Evolutionary conservation across 2,329 filamentous ascomycete genomes (phyloP).

Genomic region (Periconia sp.): DNA sequence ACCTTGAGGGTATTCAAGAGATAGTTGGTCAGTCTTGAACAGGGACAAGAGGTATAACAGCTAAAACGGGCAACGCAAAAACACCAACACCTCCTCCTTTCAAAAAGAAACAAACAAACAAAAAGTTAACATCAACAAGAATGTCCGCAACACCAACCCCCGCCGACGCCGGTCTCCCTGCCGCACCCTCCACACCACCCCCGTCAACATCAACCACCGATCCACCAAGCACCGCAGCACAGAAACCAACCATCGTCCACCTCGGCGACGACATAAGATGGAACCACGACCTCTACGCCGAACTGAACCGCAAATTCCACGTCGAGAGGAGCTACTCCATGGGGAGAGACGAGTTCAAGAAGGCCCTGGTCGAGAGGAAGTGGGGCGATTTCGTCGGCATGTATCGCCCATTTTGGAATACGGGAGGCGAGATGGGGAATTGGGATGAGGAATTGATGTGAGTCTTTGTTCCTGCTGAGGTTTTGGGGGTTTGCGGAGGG

Average conservation of each 20-base stretch:
- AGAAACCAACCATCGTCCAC: conserved; percentile 45
- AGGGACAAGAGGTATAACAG: no score
- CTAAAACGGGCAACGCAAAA: no score
- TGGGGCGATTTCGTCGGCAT: conserved; percentile 51
- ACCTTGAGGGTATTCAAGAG: no score
- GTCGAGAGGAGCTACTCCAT: conserved; percentile 45
- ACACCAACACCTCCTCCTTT: no score
- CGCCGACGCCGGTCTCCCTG: conserved; percentile 19
- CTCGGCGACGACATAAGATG: conserved; percentile 49
- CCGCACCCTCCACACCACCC: neutral
- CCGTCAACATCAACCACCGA: neutral
- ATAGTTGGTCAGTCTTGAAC: no score
- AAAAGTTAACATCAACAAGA: conserved; percentile 14
- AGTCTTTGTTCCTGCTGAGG: neutral
- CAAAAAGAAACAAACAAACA: neutral
- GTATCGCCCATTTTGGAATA: conserved; percentile 65
- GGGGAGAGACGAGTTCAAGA: conserved; percentile 43
- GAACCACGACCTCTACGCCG: conserved; percentile 47
- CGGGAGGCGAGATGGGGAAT: conserved; percentile 65
- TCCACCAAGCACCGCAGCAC: neutral
- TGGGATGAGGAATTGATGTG: conserved; percentile 63
- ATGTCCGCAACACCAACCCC: conserved; percentile 25
- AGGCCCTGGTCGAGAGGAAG: conserved; percentile 38
- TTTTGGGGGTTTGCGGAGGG: no score
- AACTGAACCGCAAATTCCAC: conserved; percentile 40